Evolutionary conservation across 2,329 filamentous ascomycete species (phyloP), one percentile per base, ranked within the genome.

Genomic region (Epichloe hybrida): DNA sequence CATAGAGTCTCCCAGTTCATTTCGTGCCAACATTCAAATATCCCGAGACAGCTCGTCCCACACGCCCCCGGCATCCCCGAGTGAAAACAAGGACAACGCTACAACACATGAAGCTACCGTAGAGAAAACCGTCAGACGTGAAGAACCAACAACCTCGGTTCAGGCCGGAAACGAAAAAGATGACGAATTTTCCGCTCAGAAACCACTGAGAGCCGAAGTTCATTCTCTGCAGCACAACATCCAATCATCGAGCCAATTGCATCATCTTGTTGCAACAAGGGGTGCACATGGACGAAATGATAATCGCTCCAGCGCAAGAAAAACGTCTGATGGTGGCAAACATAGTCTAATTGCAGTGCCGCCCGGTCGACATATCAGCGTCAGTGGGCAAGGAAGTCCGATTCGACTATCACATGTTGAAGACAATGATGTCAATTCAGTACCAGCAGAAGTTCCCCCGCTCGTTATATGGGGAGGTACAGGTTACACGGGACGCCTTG

Each of bases 361-460:
- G 17, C 17, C n/a, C 21, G 23, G 7, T 35, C 40, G 45, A 31
- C 36, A 45, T n/a, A 46, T 52, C 47, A 50, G 44, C 37, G 43
- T 52, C 13, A 50, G 51, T 20, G 39, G 44, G 7, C 23, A 34
- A 15, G 51, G 51, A 40, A 52, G 51, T 27, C 51, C 51, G 27
- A 50, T 52, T 27, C 46, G 35, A n/a, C 12, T 42, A 12, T 44
- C 37, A 15, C 23, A 35, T 4, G 27, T 34, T 21, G 39, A 23
- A 5, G 35, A 35, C 5, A 36, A 23, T 13, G 9, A 20, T 31
- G 21, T 20, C 5, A 12, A 38, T 17, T 15, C 40, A 13, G 17
- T 27, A 7, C n/a, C 39, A 17, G 34, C 31, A 27, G 34, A 37
- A 27, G 15, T 17, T 4, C 12, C 21, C 20, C 15, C 34, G 15